Base-by-base conservation (phyloP, 345 rosid species). In the Aquilaria malaccensis region DNA sequence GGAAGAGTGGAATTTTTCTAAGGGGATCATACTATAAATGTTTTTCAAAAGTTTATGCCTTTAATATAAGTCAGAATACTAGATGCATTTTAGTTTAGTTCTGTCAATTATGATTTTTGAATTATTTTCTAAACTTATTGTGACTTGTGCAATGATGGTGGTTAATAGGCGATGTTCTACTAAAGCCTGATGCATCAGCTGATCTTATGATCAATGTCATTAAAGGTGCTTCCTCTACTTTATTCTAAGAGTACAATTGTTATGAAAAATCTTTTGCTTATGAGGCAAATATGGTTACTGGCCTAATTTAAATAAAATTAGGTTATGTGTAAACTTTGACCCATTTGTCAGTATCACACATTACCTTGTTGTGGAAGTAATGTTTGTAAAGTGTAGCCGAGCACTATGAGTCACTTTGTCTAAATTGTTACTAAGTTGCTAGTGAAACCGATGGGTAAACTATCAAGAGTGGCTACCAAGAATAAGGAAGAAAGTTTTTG, bases 11-110 rank as follows among this genome's bases (percentile, higher is more conserved):
- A 68, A 87, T 86, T 72, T 93, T 89, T 73, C 89, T 88, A 0
- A 96, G 93, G 55, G 98, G 98, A 31, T 92, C 89, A 22, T 96
- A 89, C 56, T 83, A 88, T 70, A 83, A 80, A 75, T 95, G 86
- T 52, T 87, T 92, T 70, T 74, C 69, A 73, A 76, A 85, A 78
- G 72, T 89, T 73, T 95, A 92, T 30, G 70, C 64, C 73, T 74
- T 78, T 59, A 93, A 96, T 92, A 83, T 59, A 70, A 41, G 56
- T 70, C 22, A 22, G 59, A 30, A 46, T 57, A 29, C 13, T n/a
- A 48, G 22, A 31, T 11, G 50, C 33, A 41, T 13, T 47, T 43
- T 33, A 22, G 22, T 30, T 45, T 46, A 7, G 7, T 52, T 50
- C 48, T 11, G 52, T 41, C 58, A 46, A 2, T 45, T n/a, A 13